These are phyloP conservation scores for Phylloporus sp. DNA, from an alignment of 768 basidiomycete species.

Conservation along the genomic window DNA sequence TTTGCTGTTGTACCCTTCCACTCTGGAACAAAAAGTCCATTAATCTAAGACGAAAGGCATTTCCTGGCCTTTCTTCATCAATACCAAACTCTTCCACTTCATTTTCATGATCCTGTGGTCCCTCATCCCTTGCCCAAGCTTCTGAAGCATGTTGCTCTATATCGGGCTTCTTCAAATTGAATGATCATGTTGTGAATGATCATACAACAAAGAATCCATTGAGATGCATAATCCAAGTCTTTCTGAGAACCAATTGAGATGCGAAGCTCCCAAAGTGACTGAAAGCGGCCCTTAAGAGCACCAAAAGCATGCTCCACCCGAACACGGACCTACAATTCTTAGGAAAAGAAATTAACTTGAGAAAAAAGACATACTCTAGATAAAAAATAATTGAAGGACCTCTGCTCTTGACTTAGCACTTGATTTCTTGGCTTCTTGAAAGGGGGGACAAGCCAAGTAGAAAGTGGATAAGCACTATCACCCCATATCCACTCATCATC, in stretches of 20 bases:
- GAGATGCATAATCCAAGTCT: background rate
- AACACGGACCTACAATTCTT: background rate
- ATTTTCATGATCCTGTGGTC: too few relatives aligned
- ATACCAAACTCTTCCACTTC: too few relatives aligned
- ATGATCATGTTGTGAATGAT: slow-evolving; percentile 1
- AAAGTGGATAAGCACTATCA: background rate
- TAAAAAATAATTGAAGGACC: background rate
- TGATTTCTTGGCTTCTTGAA: background rate
- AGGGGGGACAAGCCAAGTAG: background rate
- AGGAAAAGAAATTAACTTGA: background rate
- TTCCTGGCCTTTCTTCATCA: too few relatives aligned
- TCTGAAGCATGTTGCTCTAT: background rate
- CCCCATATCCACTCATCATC: too few relatives aligned
- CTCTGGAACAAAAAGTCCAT: too few relatives aligned
- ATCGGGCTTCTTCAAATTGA: background rate
- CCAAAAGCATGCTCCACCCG: slow-evolving; percentile 1
- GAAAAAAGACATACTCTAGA: background rate
- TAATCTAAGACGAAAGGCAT: too few relatives aligned
- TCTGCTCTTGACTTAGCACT: background rate
- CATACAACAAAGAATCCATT: background rate
- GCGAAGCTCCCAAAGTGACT: background rate
- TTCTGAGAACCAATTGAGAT: background rate
- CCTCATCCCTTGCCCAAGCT: background rate
- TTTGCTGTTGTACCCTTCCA: too few relatives aligned
- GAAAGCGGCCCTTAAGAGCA: background rate